Conservation (phyloP, 2,329 filamentous ascomycete species). For the Pseudogymnoascus sp. region DNA sequence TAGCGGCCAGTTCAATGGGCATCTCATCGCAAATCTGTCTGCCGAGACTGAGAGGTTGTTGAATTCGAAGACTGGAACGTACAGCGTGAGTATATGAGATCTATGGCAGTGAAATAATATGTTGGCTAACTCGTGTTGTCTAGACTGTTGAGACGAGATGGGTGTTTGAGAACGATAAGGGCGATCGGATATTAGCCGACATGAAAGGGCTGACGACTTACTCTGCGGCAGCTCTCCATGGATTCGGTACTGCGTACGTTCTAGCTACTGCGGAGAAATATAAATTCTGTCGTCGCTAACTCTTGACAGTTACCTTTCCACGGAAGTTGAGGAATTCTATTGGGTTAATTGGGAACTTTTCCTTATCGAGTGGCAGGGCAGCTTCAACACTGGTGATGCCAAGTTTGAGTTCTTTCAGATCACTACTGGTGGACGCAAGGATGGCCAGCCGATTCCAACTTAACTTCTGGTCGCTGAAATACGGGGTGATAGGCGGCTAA, state of each 20-base stretch:
- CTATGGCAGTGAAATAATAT: neutral
- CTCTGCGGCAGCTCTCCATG: neutral
- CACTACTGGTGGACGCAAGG: conserved; percentile 1
- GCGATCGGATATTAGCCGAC: neutral
- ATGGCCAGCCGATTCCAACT: neutral
- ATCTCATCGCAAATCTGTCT: neutral
- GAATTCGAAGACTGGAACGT: neutral
- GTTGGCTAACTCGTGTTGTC: neutral
- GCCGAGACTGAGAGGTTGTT: conserved; percentile 2
- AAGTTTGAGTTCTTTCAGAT: conserved; percentile 8
- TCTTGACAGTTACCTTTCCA: neutral
- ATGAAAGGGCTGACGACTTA: conserved; percentile 3
- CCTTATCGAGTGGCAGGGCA: conserved; percentile 1
- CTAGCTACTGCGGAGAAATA: neutral
- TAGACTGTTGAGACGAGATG: neutral
- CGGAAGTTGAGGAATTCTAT: neutral
- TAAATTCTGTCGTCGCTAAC: neutral
- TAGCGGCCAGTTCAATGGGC: neutral
- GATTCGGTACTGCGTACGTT: conserved; percentile 1
- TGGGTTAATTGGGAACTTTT: conserved; percentile 1
- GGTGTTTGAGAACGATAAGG: neutral
- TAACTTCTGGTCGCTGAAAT: neutral
- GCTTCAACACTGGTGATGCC: neutral
- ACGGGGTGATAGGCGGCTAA: neutral
- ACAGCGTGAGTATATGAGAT: neutral